phyloP scores from a whole-genome alignment of 139 green algal species.

The Chlorella ohadii region DNA sequence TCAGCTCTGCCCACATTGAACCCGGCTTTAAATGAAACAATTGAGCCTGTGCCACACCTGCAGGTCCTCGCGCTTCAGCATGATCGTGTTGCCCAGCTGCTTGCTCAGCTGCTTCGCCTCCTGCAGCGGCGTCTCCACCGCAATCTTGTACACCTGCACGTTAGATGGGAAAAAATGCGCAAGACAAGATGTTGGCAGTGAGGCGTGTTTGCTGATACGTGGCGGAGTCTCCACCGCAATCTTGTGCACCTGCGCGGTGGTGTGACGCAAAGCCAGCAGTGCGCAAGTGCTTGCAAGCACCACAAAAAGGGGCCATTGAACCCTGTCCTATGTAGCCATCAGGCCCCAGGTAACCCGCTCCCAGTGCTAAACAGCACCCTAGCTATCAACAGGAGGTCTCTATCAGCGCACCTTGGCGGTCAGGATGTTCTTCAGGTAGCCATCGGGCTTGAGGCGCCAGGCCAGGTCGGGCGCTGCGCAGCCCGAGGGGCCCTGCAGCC shows the following conservation, averaged over 20 bases:
- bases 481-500: conserved; percentile 14
- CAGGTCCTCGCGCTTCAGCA: conserved; percentile 95
- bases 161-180: too few species aligned
- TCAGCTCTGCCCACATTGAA: too few species aligned
- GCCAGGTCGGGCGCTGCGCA: conserved; percentile 5
- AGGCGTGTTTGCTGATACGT: neutral
- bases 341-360: too few species aligned
- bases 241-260: conserved; percentile 94
- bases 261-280: too few species aligned
- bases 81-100: conserved; percentile 66
- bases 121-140: conserved; percentile 86
- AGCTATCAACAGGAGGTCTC: too few species aligned
- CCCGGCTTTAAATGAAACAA: too few species aligned
- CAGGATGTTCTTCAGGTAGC: conserved; percentile 93
- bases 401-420: conserved; percentile 78
- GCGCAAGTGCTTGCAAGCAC: too few species aligned
- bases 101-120: conserved; percentile 81
- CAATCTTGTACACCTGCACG: conserved; percentile 95
- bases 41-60: too few species aligned
- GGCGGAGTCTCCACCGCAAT: conserved; percentile 86
- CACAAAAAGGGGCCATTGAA: too few species aligned
- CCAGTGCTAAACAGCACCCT: too few species aligned
- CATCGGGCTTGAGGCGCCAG: conserved; percentile 73
- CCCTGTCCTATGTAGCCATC: too few species aligned
- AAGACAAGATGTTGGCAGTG: too few species aligned